Base-by-base conservation (phyloP, 2,329 filamentous ascomycete species). In the Aspergillus novofumigatus region DNA sequence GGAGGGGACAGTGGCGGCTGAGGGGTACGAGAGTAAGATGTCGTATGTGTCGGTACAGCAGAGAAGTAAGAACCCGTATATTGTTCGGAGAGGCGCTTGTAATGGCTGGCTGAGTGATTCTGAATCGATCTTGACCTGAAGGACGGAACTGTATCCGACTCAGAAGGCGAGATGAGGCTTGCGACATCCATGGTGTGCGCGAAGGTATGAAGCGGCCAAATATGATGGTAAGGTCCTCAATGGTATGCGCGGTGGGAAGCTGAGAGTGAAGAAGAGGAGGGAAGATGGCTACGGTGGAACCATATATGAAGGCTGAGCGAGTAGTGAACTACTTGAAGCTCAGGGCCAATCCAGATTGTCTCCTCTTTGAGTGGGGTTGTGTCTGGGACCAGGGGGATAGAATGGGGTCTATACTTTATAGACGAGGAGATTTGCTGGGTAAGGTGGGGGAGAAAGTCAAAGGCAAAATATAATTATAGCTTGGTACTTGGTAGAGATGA, bases 1-100 rank as follows among this genome's bases (percentile, higher is more conserved):
- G 75, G 75, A 14, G 75, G 73, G 14, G 74, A 77, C 5, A 75
- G 64, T 41, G 75, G 74, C 21, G 69, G 60, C 54, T 71, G 70
- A 45, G 65, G 59, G 17, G 68, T 65, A 52, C 68, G 67, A 57
- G 67, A 66, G 55, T 65, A 66, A 32, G 67, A 67, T 20, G 65
- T 66, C 23, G 44, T 14, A 23, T 14, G 21, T 23, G 11, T 26
- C 26, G 67, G 55, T 5, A 56, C 59, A 29, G 62, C 32, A 20
- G 62, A 50, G 58, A 67, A 68, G 59, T 67, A 69, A 11, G 63
- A 67, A 51, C 56, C 52, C 48, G 54, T 41, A 17, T 53, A 58
- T 23, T 59, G 48, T 23, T 64, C 49, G 32, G 53, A 49, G 32
- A 62, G 67, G 17, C 65, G 59, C 61, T 68, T 68, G 51, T 63